Evolutionary conservation across 1,139 yeast species (phyloP).

Genomic region (Suhomyces bribrorum): DNA sequence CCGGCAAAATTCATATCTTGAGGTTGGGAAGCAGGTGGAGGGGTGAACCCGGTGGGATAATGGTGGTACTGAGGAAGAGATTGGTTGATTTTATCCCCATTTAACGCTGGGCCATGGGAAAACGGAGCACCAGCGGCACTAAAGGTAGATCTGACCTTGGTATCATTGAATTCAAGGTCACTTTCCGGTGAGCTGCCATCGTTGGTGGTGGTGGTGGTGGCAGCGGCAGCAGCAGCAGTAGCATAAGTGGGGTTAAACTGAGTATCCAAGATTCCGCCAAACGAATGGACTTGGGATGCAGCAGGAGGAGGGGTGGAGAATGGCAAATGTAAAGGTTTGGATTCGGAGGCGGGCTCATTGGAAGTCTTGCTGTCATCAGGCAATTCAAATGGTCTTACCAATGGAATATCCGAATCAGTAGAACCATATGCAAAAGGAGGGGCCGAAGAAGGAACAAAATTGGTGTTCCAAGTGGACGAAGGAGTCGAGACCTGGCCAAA

Average conservation of each 20-base stretch:
- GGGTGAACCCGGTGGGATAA: constrained; percentile 3
- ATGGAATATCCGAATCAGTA: constrained; percentile 16
- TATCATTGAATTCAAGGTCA: constrained; percentile 6
- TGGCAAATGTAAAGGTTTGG: constrained; percentile 22
- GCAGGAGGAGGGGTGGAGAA: constrained; percentile 31
- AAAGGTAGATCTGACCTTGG: constrained; percentile 4
- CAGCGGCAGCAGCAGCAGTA: background rate
- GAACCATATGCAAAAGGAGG: constrained; percentile 35
- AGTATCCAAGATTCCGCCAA: constrained; percentile 28
- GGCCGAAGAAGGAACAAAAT: constrained; percentile 36
- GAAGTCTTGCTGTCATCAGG: constrained; percentile 19
- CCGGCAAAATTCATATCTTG: constrained; percentile 6
- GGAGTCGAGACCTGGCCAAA: constrained; percentile 23
- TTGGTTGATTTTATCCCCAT: constrained; percentile 2
- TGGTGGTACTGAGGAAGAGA: constrained; percentile 6
- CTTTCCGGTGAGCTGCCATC: constrained; percentile 8
- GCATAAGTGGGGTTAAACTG: constrained; percentile 16
- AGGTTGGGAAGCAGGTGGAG: constrained; percentile 1
- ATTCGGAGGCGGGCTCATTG: constrained; percentile 3
- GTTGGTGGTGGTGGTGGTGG: background rate
- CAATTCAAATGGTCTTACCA: constrained; percentile 37
- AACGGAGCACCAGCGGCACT: constrained; percentile 2
- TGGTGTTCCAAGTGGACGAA: constrained; percentile 32
- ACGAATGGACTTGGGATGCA: constrained; percentile 14
- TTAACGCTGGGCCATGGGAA: constrained; percentile 2